Percentiles rank a stretch among this genome's conserved stretches.
Evolutionary conservation across 2,329 filamentous ascomycete species (phyloP).

Genomic region (Bipolaris bicolor): DNA sequence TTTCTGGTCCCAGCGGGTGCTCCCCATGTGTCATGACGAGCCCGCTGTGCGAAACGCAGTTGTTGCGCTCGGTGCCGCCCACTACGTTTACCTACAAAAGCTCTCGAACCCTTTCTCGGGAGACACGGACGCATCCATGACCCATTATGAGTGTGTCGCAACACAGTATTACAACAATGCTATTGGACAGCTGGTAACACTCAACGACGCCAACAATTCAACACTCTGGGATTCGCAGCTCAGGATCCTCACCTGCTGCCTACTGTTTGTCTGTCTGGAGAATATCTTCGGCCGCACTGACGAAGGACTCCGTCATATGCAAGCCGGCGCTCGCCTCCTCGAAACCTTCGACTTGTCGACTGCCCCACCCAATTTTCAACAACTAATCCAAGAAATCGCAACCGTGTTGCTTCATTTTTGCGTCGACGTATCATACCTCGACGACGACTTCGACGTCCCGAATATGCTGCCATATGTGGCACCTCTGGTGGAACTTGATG

Average conservation of each 20-base stretch:
- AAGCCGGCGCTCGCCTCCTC: constrained; percentile 13
- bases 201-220: not conserved
- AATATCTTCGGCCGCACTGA: constrained; percentile 14
- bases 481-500: constrained; percentile 10
- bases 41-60: constrained; percentile 10
- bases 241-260: constrained; percentile 11
- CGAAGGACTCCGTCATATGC: constrained; percentile 13
- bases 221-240: constrained; percentile 5
- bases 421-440: constrained; percentile 11
- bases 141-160: constrained; percentile 8
- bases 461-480: constrained; percentile 9
- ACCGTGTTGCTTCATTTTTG: constrained; percentile 13
- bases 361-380: not conserved
- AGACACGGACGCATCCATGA: constrained; percentile 4
- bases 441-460: constrained; percentile 7
- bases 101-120: not conserved
- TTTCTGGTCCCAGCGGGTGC: constrained; percentile 15
- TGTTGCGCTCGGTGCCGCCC: constrained; percentile 15
- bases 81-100: constrained; percentile 13
- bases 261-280: constrained; percentile 19
- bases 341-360: constrained; percentile 7
- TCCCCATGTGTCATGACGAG: constrained; percentile 18
- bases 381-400: constrained; percentile 14
- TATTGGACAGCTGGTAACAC: constrained; percentile 6
- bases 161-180: constrained; percentile 15